These are phyloP conservation scores for Aureobasidium sp. DNA, from an alignment of 2,329 filamentous ascomycete genomes.

Conservation along the genomic window DNA sequence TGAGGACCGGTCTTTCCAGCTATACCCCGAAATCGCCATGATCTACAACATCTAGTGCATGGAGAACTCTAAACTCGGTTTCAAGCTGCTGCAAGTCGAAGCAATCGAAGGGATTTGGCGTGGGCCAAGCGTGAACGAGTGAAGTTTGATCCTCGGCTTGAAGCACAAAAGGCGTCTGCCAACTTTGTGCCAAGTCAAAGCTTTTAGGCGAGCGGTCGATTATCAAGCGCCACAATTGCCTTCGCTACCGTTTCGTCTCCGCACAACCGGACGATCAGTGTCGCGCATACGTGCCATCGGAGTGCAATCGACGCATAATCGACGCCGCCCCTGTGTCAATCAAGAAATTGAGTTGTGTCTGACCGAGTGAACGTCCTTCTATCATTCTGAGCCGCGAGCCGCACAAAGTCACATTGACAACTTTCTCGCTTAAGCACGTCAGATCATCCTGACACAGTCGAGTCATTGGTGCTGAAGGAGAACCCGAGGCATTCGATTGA, in stretches of 20 bases:
- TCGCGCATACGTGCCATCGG: background rate
- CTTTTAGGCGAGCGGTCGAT: background rate
- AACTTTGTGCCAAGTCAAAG: background rate
- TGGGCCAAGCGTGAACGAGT: background rate
- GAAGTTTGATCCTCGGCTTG: background rate
- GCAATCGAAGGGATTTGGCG: background rate
- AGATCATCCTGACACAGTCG: background rate
- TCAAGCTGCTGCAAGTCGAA: constrained; percentile 5
- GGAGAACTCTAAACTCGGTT: background rate
- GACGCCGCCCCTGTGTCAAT: background rate
- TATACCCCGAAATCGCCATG: background rate
- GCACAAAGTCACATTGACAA: background rate
- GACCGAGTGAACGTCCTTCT: background rate
- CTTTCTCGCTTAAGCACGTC: background rate
- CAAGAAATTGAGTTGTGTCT: background rate
- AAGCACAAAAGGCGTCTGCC: background rate
- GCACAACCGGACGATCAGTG: background rate
- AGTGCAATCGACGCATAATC: background rate
- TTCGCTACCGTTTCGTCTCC: background rate
- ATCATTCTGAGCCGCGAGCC: background rate
- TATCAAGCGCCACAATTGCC: background rate
- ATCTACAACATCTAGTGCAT: constrained; percentile 1
- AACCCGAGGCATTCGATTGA: background rate
- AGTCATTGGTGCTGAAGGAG: background rate
- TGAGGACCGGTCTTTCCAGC: background rate